Evolutionary conservation across 1,139 yeast genomes (phyloP), one percentile per base, ranked within the genome.

Genomic region (Suhomyces maxii): DNA sequence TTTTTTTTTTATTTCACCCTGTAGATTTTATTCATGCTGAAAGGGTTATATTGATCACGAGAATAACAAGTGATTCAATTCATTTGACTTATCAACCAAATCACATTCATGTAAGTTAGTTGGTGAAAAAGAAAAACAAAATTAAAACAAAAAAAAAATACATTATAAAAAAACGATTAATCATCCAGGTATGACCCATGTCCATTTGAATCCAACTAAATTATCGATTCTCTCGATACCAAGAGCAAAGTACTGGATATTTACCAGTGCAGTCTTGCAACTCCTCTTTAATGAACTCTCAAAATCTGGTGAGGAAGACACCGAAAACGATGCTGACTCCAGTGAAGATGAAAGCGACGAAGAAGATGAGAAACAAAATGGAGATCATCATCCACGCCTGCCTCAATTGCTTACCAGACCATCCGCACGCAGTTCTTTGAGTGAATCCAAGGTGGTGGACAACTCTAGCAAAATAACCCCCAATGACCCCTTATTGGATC

Each of bases 151-250:
- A 9, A 9, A 7, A 3, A 28, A 28, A 28, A 28, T 28, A 7
- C 31, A 9, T 7, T 28, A 28, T 7, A 9, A 11, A 5, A 9
- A 11, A 5, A 9, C 31, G 6, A 11, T 28, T 28, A 9, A 28
- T 9, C n/a, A 28, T 11, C 31, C 31, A 14, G 37, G 11, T 6
- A 47, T 48, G 52, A 46, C 52, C 14, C 52, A 50, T 31, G 47
- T 50, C 30, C 48, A 43, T 14, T 38, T 79, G 34, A 76, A 75
- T 54, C 72, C 71, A 10, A 71, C 78, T 3, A 59, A 63, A 41
- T 64, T 80, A 34, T 68, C 79, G 23, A 68, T 79, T 26, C 62
- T 80, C 48, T 76, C 83, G 1, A 69, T 79, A 25, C 79, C 80
- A 1, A 60, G 83, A 49, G 65, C 65, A 14, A 69, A 71, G 48